Percentiles rank a stretch among this genome's conserved stretches.
Evolutionary conservation across 1,284 basidiomycete species (phyloP).

Genomic region (Ceratobasidium sp.): DNA sequence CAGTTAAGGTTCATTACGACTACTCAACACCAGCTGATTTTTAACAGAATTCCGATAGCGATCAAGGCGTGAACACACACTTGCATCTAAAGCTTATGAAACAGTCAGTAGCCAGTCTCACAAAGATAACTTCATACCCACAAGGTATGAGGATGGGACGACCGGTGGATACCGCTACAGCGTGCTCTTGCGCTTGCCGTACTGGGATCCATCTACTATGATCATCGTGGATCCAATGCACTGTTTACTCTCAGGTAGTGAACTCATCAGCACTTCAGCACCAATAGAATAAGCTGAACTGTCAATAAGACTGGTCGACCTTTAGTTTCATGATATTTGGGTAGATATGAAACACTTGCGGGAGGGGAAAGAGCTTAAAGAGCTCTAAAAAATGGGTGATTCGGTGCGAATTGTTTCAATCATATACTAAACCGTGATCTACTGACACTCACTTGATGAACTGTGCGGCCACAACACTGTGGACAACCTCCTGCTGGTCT

Average conservation of each 20-base stretch:
- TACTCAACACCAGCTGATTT: too few species aligned
- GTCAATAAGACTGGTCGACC: conserved; percentile 14
- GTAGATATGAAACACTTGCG: conserved; percentile 17
- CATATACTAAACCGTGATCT: too few species aligned
- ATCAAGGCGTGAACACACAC: neutral
- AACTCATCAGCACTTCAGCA: too few species aligned
- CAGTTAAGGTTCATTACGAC: too few species aligned
- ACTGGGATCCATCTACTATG: conserved; percentile 49
- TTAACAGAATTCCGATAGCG: too few species aligned
- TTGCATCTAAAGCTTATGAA: neutral
- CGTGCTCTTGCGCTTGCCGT: conserved; percentile 39
- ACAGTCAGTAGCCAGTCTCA: neutral
- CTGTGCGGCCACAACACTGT: neutral
- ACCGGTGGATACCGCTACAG: conserved; percentile 34
- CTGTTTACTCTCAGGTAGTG: conserved; percentile 48
- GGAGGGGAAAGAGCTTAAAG: neutral
- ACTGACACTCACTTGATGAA: too few species aligned
- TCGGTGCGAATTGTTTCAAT: too few species aligned
- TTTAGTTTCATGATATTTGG: conserved; percentile 6
- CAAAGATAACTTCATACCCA: neutral
- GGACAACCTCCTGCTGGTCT: neutral
- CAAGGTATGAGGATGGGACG: neutral
- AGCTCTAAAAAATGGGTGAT: neutral
- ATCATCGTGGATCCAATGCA: conserved; percentile 50
- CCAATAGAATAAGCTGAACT: too few species aligned